Evolutionary conservation across 805 yeast species (phyloP).

Genomic region (Monosporozyma unispora): DNA sequence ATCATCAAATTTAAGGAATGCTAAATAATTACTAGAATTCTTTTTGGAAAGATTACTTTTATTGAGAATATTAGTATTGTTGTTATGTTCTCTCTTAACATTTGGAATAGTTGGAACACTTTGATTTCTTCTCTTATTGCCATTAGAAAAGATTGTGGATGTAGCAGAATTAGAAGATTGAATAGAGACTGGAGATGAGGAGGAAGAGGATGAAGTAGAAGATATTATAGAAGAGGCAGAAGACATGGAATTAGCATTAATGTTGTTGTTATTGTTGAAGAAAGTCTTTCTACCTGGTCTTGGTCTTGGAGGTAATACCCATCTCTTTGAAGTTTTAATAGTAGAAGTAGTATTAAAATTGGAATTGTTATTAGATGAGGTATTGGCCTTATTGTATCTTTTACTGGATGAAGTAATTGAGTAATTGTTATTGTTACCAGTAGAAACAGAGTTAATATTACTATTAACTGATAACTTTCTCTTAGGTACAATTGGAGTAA

Average conservation of each 20-base stretch:
- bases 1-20: slow-evolving; percentile 8
- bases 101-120: background rate
- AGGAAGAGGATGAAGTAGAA: background rate
- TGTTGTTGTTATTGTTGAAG: background rate
- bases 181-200: background rate
- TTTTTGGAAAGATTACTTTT: slow-evolving; percentile 1
- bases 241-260: background rate
- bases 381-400: background rate
- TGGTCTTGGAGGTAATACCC: slow-evolving; percentile 83
- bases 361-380: background rate
- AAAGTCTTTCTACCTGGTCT: slow-evolving; percentile 50
- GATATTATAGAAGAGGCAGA: background rate
- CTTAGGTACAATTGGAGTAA: slow-evolving; percentile 10
- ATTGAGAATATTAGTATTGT: background rate
- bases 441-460: background rate
- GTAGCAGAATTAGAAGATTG: slow-evolving; percentile 3
- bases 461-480: background rate
- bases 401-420: background rate
- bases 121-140: slow-evolving; percentile 1
- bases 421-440: background rate
- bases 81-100: slow-evolving; percentile 1
- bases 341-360: background rate
- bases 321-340: slow-evolving; percentile 57
- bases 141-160: background rate
- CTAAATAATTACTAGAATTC: slow-evolving; percentile 1